phyloP scores from a whole-genome alignment of 1,284 basidiomycete species.

The Hymenochaete sp. region DNA sequence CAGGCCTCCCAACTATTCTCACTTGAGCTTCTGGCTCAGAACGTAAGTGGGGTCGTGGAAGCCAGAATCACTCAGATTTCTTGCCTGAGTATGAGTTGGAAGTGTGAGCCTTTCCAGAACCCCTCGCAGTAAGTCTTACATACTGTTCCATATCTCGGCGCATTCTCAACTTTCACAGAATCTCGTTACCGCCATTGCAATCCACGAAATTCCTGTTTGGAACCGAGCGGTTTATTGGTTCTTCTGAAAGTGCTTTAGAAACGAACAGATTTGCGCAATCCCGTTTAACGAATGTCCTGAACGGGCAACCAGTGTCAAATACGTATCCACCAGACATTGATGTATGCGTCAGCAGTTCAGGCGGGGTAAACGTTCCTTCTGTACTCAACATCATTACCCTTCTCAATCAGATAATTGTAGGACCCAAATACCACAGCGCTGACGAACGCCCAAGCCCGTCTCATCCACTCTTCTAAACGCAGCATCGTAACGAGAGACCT shows the following conservation, averaged over 20 bases:
- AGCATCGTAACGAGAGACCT: conserved; percentile 33
- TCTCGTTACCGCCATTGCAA: conserved; percentile 44
- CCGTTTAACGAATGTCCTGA: conserved; percentile 47
- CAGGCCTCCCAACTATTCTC: conserved; percentile 42
- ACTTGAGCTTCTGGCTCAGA: conserved; percentile 51
- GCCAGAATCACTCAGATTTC: conserved; percentile 49
- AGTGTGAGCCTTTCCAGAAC: conserved; percentile 27
- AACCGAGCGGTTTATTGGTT: conserved; percentile 32
- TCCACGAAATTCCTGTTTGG: conserved; percentile 34
- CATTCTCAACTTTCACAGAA: conserved; percentile 7
- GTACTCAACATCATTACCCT: no score
- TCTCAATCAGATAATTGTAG: no score
- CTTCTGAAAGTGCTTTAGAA: conserved; percentile 30
- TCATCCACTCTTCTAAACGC: conserved; percentile 44
- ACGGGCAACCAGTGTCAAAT: conserved; percentile 35
- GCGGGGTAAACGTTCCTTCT: no score
- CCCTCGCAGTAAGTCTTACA: conserved; percentile 5
- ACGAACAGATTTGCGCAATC: conserved; percentile 41
- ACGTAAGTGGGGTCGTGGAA: conserved; percentile 31
- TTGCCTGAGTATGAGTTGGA: conserved; percentile 59
- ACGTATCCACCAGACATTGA: conserved; percentile 53
- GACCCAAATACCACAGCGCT: no score
- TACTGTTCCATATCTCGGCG: neutral
- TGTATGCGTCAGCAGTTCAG: conserved; percentile 40
- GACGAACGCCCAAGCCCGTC: conserved; percentile 33